Conservation (phyloP, 2,329 filamentous ascomycete species). For the Bipolaris sorokiniana region DNA sequence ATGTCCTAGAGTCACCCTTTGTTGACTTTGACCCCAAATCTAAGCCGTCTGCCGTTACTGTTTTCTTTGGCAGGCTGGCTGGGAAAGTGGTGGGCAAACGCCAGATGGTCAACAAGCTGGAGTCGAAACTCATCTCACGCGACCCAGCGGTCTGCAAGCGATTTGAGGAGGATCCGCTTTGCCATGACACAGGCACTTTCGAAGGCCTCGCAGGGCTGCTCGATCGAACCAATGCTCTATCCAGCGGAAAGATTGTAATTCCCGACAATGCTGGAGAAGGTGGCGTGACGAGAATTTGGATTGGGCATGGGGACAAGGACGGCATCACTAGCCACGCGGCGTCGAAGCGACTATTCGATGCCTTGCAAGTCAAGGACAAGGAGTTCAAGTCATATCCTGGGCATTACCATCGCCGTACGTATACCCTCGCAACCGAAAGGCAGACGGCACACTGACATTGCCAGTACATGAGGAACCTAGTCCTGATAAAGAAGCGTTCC, state of each 20-base stretch:
- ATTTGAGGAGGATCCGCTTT: slow-evolving; percentile 70
- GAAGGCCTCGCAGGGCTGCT: slow-evolving; percentile 78
- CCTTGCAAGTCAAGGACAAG: slow-evolving; percentile 67
- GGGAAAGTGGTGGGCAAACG: slow-evolving; percentile 69
- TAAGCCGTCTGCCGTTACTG: slow-evolving; percentile 67
- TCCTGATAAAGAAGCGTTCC: slow-evolving; percentile 43
- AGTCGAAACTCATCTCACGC: slow-evolving; percentile 68
- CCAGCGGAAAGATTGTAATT: slow-evolving; percentile 59
- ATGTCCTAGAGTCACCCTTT: slow-evolving; percentile 79
- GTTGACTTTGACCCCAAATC: slow-evolving; percentile 72
- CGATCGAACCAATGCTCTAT: slow-evolving; percentile 70
- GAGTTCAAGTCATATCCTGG: slow-evolving; percentile 76
- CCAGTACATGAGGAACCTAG: slow-evolving; percentile 49
- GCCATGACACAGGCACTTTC: slow-evolving; percentile 85
- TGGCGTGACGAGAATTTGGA: slow-evolving; percentile 69
- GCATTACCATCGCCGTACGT: slow-evolving; percentile 72
- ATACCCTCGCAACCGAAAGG: neutral
- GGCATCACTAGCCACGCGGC: slow-evolving; percentile 69
- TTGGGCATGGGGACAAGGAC: slow-evolving; percentile 80
- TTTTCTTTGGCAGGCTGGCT: slow-evolving; percentile 70
- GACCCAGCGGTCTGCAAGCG: slow-evolving; percentile 68
- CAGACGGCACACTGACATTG: slow-evolving; percentile 18
- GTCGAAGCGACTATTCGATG: slow-evolving; percentile 68
- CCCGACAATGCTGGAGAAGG: slow-evolving; percentile 53
- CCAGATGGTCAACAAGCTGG: slow-evolving; percentile 71